Base-by-base conservation (phyloP, 805 yeast genomes). In the Barnettozyma siamensis region DNA sequence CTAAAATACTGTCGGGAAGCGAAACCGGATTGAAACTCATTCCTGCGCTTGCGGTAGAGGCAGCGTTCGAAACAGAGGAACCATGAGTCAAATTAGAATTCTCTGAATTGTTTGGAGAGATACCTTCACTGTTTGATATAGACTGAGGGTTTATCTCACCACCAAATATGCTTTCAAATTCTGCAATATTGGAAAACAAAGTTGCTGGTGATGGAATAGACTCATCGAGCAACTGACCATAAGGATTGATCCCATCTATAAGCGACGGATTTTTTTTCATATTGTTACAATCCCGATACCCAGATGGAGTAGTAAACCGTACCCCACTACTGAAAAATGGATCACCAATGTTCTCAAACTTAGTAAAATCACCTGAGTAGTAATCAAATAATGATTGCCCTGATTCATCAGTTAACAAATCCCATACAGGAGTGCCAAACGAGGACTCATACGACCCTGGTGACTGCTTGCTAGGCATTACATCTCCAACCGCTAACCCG, bases 321-420 rank as follows among this genome's bases (percentile, higher is more conserved):
- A n/a, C n/a, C n/a, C n/a, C n/a, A n/a, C 20, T 43, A 27, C 41
- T 47, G 30, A 50, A 45, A 32, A 45, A 58, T 13, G 60, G 62
- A 42, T 58, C 62, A 8, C 43, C 44, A 30, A 51, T 28, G 13
- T 36, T 29, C n/a, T 50, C 46, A 27, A 46, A 51, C 36, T 38
- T 51, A 13, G 37, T 36, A 15, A 53, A 37, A 23, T 55, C 44
- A 17, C 64, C 59, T 8, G 50, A 45, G 20, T 60, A 44, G 35
- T 57, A 60, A 33, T 61, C 64, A 37, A 55, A 55, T 21, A 44
- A 53, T 7, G 57, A 47, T 31, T 57, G 60, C 5, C 49, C 49
- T 1, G 51, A 20, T 7, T 45, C 41, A 41, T 59, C 64, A 19
- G 55, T 39, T 9, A 60, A 35, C 23, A 45, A 43, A 7, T 35